Base-by-base conservation (phyloP, 768 basidiomycete species). In the Hemileccinum impolitum region DNA sequence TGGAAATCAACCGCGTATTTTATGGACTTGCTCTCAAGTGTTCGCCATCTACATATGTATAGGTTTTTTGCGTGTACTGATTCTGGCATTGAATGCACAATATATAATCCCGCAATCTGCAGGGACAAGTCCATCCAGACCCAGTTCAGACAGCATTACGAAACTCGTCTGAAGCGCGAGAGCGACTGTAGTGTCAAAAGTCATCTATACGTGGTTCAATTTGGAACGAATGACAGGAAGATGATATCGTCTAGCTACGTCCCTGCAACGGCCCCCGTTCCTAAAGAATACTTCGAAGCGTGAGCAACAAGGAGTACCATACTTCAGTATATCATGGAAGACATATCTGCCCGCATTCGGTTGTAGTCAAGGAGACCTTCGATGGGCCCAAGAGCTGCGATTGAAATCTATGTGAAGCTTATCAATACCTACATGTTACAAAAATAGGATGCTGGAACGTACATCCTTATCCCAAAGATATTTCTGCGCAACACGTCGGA, bases 401-500 rank as follows among this genome's bases (percentile, higher is more conserved):
- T 70, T 3, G 93, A 85, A 55, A 94, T 75, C 86, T 90, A 61
- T 1, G 30, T 43, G 17, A 56, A 21, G n/a, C 34, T 26, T 30
- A 45, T 53, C 48, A 40, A 35, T 18, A 32, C 25, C 25, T 42
- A 28, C 14, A 49, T 23, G 49, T 31, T n/a, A 49, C 35, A 39
- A 38, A 21, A 25, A 48, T 31, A 75, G 6, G 9, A 32, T 2
- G 19, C 82, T 61, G 2, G n/a, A 23, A 52, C 64, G 7, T 65
- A 92, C 89, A 69, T 96, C 94, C 71, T 90, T 89, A 70, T 97
- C 94, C 92, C 93, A 96, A 14, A 96, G 78, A 70, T 96, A 96
- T 75, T 92, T 94, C 75, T 90, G 86, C 38, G 94, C 96, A 51
- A 94, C 92, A 15, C 91, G 81, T 76, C 88, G 87, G 70, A 99